Evolutionary conservation across 352 stramenopile species (phyloP).

Genomic region (Pilasporangium apinafurcum): DNA sequence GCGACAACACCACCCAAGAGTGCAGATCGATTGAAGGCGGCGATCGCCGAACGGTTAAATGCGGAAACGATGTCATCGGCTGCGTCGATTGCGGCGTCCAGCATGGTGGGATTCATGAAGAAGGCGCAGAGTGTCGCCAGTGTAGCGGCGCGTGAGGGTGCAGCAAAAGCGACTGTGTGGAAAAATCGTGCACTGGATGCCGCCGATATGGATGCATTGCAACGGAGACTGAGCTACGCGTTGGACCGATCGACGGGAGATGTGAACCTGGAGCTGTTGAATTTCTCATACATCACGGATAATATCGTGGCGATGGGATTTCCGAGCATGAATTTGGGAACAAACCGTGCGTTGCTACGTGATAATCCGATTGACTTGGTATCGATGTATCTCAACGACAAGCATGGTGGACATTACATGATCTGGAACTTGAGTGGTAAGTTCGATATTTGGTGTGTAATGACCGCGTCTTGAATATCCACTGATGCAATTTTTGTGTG

Average conservation of each 20-base stretch:
- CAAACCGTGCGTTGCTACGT: constrained; percentile 66
- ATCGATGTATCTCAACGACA: constrained; percentile 90
- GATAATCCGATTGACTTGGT: constrained; percentile 91
- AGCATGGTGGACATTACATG: constrained; percentile 95
- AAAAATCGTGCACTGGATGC: constrained; percentile 74
- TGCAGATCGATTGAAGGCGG: constrained; percentile 45
- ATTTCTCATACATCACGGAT: constrained; percentile 89
- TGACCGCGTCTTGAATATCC: background rate
- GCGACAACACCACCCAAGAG: constrained; percentile 8
- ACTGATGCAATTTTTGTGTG: constrained; percentile 1
- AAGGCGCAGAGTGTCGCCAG: constrained; percentile 72
- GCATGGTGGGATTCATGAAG: constrained; percentile 82
- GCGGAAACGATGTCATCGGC: constrained; percentile 61
- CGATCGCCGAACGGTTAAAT: constrained; percentile 61
- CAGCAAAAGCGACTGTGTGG: constrained; percentile 58
- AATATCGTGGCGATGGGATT: constrained; percentile 90
- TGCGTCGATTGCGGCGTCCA: constrained; percentile 52
- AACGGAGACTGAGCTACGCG: constrained; percentile 71
- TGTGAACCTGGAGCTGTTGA: constrained; percentile 83
- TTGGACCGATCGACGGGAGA: constrained; percentile 72
- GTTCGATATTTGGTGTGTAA: background rate
- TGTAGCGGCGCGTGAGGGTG: constrained; percentile 66
- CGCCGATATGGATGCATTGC: constrained; percentile 83
- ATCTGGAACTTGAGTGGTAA: constrained; percentile 95
- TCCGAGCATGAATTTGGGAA: constrained; percentile 80